phyloP scores from a whole-genome alignment of 202 grass and related monocot genomes.

The Setaria italica region DNA sequence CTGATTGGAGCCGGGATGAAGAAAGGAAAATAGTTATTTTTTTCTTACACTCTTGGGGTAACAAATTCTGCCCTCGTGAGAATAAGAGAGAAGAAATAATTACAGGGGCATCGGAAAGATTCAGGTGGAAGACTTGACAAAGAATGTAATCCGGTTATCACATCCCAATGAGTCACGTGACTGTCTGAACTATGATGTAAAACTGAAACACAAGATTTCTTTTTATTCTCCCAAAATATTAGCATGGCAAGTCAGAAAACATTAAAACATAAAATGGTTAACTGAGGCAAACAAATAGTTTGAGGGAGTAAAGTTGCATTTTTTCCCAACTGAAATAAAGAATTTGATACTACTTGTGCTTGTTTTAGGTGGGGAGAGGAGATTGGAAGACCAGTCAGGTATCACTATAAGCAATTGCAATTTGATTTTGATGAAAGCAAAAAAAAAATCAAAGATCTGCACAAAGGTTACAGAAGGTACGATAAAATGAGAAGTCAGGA shows the following conservation, averaged over 20 bases:
- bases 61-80: background rate
- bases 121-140: background rate
- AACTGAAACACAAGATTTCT: background rate
- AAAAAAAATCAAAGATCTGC: background rate
- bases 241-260: too few relatives aligned
- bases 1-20: background rate
- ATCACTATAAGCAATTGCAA: background rate
- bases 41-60: background rate
- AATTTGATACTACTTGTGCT: background rate
- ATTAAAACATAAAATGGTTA: background rate
- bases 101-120: background rate
- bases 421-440: background rate
- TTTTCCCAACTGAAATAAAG: background rate
- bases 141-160: background rate
- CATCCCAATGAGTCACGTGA: background rate
- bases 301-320: background rate
- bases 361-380: background rate
- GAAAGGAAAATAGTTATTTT: background rate
- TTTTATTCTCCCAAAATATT: too few relatives aligned
- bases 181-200: background rate
- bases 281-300: background rate
- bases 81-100: background rate
- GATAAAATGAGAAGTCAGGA: background rate
- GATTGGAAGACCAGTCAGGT: background rate
- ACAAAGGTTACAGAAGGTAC: background rate